These are phyloP conservation scores for Pythium grandisporangium DNA, from an alignment of 352 stramenopile species.

Conservation along the genomic window DNA sequence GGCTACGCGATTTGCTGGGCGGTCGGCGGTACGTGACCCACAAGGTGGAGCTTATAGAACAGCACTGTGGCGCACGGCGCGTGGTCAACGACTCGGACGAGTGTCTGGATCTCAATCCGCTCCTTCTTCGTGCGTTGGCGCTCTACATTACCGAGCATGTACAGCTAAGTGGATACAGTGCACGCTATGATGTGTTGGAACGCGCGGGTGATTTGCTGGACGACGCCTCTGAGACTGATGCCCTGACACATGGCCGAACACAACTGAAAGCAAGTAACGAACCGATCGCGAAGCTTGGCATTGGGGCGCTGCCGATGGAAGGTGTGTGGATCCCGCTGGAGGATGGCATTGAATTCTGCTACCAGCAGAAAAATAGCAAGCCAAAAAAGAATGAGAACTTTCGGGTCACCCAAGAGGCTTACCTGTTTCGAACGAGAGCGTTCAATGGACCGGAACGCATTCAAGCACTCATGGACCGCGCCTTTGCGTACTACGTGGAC, in stretches of 20 bases:
- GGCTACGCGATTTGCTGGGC: too few species aligned
- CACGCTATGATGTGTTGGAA: too few species aligned
- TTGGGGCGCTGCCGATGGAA: slow-evolving; percentile 11
- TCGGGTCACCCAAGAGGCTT: slow-evolving; percentile 13
- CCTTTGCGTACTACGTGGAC: slow-evolving; percentile 21
- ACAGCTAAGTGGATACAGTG: too few species aligned
- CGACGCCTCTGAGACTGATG: background rate
- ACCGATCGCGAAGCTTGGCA: slow-evolving; percentile 2
- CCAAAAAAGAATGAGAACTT: slow-evolving; percentile 5
- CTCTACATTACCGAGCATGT: too few species aligned
- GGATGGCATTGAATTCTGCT: slow-evolving; percentile 18
- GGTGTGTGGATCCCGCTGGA: slow-evolving; percentile 20
- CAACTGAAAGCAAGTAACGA: slow-evolving; percentile 3
- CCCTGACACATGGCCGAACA: background rate
- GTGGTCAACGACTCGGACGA: too few species aligned
- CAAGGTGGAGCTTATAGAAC: too few species aligned
- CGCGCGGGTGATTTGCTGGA: background rate
- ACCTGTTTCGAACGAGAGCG: slow-evolving; percentile 10
- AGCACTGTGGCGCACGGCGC: too few species aligned
- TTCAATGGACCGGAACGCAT: slow-evolving; percentile 20
- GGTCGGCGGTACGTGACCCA: too few species aligned
- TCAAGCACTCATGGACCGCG: slow-evolving; percentile 18
- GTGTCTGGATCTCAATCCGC: too few species aligned
- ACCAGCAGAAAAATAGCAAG: slow-evolving; percentile 10
- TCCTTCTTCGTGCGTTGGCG: too few species aligned